Percentiles rank a stretch among this genome's conserved stretches.
Conservation (phyloP, 768 basidiomycete genomes). For the Lactifluus piperatus region DNA sequence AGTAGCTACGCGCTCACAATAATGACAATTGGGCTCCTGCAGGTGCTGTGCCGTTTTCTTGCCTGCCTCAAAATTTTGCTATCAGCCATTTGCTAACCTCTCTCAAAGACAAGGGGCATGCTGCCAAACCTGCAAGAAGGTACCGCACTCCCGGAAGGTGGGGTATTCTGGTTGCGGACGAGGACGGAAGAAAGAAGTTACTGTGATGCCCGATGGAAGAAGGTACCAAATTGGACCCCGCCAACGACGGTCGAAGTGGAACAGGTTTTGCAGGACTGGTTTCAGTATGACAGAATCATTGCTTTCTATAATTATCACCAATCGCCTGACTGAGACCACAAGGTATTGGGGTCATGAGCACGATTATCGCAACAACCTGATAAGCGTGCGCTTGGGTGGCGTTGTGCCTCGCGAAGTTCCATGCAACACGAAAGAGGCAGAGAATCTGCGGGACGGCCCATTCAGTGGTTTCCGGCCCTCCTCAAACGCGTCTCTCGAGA, state of each 20-base stretch:
- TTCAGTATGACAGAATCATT: neutral
- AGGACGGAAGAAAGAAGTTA: constrained; percentile 1
- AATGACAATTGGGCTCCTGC: constrained; percentile 53
- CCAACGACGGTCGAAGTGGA: constrained; percentile 5
- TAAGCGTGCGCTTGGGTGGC: constrained; percentile 37
- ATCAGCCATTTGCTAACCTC: neutral
- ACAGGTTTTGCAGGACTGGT: constrained; percentile 7
- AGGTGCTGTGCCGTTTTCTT: constrained; percentile 31
- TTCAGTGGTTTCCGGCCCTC: constrained; percentile 10
- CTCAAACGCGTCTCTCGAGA: neutral
- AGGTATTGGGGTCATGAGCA: constrained; percentile 42
- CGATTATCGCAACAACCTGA: constrained; percentile 26
- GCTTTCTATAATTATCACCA: neutral
- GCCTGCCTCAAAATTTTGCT: neutral
- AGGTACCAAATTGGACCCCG: neutral
- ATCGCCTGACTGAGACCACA: neutral
- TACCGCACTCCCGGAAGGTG: constrained; percentile 18
- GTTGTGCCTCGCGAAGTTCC: constrained; percentile 23
- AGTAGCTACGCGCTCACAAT: constrained; percentile 54
- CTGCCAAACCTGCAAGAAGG: constrained; percentile 48
- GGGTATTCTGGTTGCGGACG: constrained; percentile 30
- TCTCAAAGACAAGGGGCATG: constrained; percentile 32
- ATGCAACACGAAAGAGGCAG: neutral
- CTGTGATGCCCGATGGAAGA: constrained; percentile 15
- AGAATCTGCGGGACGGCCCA: constrained; percentile 6